phyloP scores from a whole-genome alignment of 139 green algal species.

The Marvania coccoides region DNA sequence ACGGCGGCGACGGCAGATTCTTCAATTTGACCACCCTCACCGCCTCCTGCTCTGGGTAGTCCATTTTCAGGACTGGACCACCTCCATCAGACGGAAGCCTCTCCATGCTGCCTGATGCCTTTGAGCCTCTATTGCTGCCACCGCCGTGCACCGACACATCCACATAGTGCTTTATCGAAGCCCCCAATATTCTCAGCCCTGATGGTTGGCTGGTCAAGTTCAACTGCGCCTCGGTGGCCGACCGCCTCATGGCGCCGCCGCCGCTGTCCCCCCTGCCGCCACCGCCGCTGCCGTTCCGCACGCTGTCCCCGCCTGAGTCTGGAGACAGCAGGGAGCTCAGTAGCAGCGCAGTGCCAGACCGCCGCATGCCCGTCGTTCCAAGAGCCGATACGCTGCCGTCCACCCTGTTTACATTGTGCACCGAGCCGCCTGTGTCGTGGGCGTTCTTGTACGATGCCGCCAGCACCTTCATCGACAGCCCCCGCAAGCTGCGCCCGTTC shows the following conservation, averaged over 20 bases:
- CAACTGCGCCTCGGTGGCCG: too few species aligned
- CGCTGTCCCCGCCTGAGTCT: neutral
- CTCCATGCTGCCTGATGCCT: too few species aligned
- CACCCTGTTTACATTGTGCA: neutral
- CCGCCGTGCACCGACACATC: neutral
- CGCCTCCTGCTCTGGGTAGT: too few species aligned
- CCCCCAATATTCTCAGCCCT: neutral
- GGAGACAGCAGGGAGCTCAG: neutral
- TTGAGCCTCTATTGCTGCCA: neutral
- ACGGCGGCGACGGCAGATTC: too few species aligned
- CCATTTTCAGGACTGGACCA: too few species aligned
- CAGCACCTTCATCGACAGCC: neutral
- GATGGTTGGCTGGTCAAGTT: too few species aligned
- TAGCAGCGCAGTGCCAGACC: neutral
- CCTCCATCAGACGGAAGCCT: too few species aligned
- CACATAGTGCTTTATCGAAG: neutral
- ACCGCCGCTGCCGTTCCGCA: neutral
- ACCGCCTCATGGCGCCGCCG: neutral
- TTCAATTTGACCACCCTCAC: too few species aligned
- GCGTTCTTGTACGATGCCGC: neutral
- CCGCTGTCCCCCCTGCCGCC: neutral
- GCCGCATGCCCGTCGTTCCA: neutral
- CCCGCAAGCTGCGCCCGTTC: neutral
- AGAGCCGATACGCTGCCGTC: too few species aligned
- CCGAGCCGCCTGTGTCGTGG: neutral